These are phyloP conservation scores for Cyberlindnera americana DNA, from an alignment of 805 yeast species.

Conservation along the genomic window DNA sequence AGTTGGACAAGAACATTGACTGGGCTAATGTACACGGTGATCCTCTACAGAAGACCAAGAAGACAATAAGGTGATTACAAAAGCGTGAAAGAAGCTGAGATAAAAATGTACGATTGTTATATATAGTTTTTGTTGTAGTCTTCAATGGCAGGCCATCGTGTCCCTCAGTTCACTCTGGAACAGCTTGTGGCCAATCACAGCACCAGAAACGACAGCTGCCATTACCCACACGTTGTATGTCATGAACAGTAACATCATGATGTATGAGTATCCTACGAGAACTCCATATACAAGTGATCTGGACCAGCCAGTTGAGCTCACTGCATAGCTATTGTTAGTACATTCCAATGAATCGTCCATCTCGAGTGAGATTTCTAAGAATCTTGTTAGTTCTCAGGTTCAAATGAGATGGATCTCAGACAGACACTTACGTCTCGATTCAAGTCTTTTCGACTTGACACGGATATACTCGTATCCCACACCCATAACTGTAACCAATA, in stretches of 20 bases:
- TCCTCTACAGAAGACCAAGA: constrained; percentile 24
- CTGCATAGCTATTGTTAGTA: constrained; percentile 10
- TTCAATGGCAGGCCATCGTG: constrained; percentile 28
- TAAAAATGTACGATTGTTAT: too few species aligned
- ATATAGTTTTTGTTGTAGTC: too few species aligned
- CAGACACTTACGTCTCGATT: constrained; percentile 20
- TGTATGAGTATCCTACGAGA: constrained; percentile 66
- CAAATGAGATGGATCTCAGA: background rate
- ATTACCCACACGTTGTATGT: constrained; percentile 84
- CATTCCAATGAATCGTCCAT: background rate
- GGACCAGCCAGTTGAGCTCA: constrained; percentile 24
- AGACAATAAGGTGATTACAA: constrained; percentile 17
- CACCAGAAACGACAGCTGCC: constrained; percentile 70
- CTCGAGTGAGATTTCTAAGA: constrained; percentile 8
- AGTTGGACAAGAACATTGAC: constrained; percentile 37
- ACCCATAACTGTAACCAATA: constrained; percentile 45
- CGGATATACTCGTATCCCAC: constrained; percentile 63
- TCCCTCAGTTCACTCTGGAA: constrained; percentile 43
- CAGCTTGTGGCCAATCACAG: constrained; percentile 59
- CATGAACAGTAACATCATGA: constrained; percentile 81
- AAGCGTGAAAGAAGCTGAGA: background rate
- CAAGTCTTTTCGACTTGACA: constrained; percentile 17
- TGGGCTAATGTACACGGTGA: constrained; percentile 27
- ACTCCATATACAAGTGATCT: constrained; percentile 51
- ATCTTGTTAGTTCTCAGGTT: constrained; percentile 3